These are phyloP conservation scores for Colletotrichum sansevieriae DNA, from an alignment of 2,329 filamentous ascomycete genomes.

Conservation along the genomic window DNA sequence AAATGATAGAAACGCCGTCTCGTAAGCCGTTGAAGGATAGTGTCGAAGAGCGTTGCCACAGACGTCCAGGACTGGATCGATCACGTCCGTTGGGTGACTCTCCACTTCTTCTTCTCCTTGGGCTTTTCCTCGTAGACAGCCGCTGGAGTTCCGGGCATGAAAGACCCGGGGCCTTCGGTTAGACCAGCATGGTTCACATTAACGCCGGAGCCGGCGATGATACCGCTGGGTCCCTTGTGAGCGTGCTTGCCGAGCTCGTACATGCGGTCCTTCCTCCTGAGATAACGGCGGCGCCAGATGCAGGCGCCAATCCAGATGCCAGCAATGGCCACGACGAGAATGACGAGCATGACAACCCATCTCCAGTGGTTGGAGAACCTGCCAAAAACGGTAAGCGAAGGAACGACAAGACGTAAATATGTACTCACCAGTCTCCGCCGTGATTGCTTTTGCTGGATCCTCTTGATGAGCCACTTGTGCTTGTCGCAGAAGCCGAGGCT, in stretches of 20 bases:
- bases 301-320: conserved; percentile 76
- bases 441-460: conserved; percentile 44
- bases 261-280: conserved; percentile 75
- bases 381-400: conserved; percentile 3
- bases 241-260: conserved; percentile 61
- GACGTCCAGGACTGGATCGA: neutral
- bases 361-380: conserved; percentile 80
- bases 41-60: conserved; percentile 14
- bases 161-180: conserved; percentile 47
- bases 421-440: conserved; percentile 62
- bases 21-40: conserved; percentile 33
- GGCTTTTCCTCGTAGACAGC: conserved; percentile 52
- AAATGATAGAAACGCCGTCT: conserved; percentile 38
- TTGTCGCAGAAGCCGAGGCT: conserved; percentile 47
- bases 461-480: conserved; percentile 45
- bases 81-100: conserved; percentile 59
- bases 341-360: conserved; percentile 86
- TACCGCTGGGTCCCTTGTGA: conserved; percentile 48
- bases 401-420: conserved; percentile 28
- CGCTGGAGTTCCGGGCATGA: conserved; percentile 49
- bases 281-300: conserved; percentile 79
- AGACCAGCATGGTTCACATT: conserved; percentile 42
- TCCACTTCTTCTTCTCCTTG: conserved; percentile 63
- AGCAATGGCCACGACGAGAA: conserved; percentile 77
- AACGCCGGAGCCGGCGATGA: conserved; percentile 51